These are phyloP conservation scores for Pestalotiopsis sp. DNA, from an alignment of 2,329 filamentous ascomycete species.

Conservation along the genomic window DNA sequence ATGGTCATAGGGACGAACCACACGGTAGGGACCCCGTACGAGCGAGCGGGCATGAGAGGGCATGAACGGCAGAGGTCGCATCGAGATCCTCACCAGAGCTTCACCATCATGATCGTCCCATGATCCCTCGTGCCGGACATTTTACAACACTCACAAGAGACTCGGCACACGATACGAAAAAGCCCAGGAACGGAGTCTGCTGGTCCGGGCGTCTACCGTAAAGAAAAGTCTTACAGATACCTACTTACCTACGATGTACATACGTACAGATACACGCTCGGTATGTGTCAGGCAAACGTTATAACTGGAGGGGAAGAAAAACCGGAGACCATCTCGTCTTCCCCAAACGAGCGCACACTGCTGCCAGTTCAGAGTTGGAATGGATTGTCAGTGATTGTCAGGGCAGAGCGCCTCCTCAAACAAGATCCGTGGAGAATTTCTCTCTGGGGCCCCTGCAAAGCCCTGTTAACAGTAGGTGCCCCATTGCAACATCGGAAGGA, in stretches of 20 bases:
- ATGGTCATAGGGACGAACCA: neutral
- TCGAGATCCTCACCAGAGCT: neutral
- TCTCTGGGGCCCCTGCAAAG: neutral
- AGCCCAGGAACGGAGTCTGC: too few species aligned
- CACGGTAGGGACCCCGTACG: neutral
- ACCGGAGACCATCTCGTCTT: neutral
- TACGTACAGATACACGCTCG: neutral
- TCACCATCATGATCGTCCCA: neutral
- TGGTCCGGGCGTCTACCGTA: too few species aligned
- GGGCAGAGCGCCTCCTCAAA: neutral
- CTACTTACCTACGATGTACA: too few species aligned
- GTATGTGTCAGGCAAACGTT: neutral
- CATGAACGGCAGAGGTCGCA: neutral
- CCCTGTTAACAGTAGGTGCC: neutral
- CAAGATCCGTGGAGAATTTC: neutral
- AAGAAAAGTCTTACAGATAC: too few species aligned
- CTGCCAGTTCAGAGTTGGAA: neutral
- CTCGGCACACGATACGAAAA: too few species aligned
- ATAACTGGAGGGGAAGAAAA: neutral
- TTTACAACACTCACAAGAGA: too few species aligned
- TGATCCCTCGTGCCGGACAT: neutral
- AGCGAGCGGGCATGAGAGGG: neutral
- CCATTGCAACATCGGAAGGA: neutral
- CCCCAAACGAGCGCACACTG: neutral
- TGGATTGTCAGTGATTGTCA: neutral